Evolutionary conservation across 2,329 filamentous ascomycete species (phyloP), one percentile per base, ranked within the genome.

Genomic region (Fusarium nanum): DNA sequence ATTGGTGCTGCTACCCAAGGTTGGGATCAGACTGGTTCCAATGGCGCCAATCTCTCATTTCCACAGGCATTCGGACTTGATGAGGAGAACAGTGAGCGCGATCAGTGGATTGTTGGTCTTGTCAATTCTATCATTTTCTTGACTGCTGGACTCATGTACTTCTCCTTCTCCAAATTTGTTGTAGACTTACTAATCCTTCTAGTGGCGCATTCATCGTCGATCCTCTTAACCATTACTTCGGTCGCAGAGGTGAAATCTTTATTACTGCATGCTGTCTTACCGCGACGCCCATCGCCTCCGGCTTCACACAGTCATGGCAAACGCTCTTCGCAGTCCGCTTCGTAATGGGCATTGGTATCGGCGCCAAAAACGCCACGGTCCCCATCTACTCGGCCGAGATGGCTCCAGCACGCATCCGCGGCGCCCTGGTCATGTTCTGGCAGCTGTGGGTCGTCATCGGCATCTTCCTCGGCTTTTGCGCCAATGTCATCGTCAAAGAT

Each of bases 391-490:
- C 90, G 0, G 91, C 92, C 3, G 92, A 93, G 76, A 91, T 88
- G 64, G 86, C 89, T 0, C 91, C 91, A 0, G 87, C 90, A 2
- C 76, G 83, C 2, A 88, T 92, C 53, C 86, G 91, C 70, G 91
- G 91, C 68, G 91, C 90, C 13, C 83, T 95, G 5, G 92, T 94
- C 70, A 94, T 95, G 92, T 90, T 89, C 70, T 95, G 92, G 92
- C 85, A 80, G 65, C 73, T 80, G 11, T 80, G 78, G 75, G 76
- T 79, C 48, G 76, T 71, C 10, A 20, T 67, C n/a, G 89, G 76
- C 13, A 74, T 75, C 57, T 76, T 76, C 70, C 72, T 85, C 6
- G 87, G 87, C 13, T 87, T 84, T 73, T 82, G 80, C 44, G 85
- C 82, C 60, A 86, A 87, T 83, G 74, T 84, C 84, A 72, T 86